Percentiles rank a stretch among this genome's conserved stretches.
phyloP scores from a whole-genome alignment of 139 green algal species.

The Volvox reticuliferus region DNA sequence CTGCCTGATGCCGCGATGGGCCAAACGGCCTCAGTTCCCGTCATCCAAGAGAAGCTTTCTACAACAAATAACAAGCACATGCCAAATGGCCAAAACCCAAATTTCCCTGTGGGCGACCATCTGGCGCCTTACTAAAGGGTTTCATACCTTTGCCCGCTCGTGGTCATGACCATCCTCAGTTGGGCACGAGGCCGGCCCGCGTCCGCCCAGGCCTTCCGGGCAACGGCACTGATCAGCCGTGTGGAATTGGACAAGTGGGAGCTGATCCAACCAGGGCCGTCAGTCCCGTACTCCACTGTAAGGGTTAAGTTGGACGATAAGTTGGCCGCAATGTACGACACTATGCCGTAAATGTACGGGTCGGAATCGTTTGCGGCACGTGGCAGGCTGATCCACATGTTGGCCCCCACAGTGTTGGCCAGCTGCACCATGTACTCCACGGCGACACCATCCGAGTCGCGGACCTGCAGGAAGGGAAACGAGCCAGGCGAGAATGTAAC shows the following conservation, averaged over 20 bases:
- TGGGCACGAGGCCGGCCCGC: not conserved
- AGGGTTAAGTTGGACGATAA: not conserved
- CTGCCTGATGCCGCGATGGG: too few relatives aligned
- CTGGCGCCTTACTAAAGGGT: too few relatives aligned
- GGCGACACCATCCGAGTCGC: constrained; percentile 23
- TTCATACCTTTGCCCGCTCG: not conserved
- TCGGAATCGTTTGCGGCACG: constrained; percentile 29
- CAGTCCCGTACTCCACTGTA: constrained; percentile 39
- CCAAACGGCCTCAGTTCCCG: too few relatives aligned
- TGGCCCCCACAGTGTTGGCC: constrained; percentile 15
- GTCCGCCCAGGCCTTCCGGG: constrained; percentile 5
- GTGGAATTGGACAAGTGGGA: constrained; percentile 27
- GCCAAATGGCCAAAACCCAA: too few relatives aligned
- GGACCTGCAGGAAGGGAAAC: constrained; percentile 12
- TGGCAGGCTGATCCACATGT: constrained; percentile 37
- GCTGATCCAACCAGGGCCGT: constrained; percentile 28
- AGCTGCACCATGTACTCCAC: constrained; percentile 35
- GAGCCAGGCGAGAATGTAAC: too few relatives aligned
- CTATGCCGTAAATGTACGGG: constrained; percentile 18
- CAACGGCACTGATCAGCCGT: not conserved
- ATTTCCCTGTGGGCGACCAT: too few relatives aligned
- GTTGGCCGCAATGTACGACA: constrained; percentile 30
- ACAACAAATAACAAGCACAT: too few relatives aligned
- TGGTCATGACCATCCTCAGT: constrained; percentile 1
- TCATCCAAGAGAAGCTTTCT: too few relatives aligned